A percentile compares a stretch with the other conserved stretches of the same genome.
These are phyloP conservation scores for Hypoxylon sp. DNA, from an alignment of 2,329 filamentous ascomycete genomes.

Conservation along the genomic window DNA sequence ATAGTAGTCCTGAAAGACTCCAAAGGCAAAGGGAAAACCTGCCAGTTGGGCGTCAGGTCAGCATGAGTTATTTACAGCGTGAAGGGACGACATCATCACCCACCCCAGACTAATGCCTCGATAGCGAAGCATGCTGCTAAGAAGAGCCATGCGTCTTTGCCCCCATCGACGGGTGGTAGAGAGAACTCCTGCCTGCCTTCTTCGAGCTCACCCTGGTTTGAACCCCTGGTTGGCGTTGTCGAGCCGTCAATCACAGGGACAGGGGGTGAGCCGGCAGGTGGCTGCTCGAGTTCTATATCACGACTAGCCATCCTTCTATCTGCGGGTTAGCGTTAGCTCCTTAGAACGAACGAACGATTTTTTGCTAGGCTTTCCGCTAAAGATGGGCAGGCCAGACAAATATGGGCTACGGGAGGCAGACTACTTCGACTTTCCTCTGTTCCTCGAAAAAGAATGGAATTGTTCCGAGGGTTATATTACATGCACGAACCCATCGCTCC, in stretches of 20 bases:
- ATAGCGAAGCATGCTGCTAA: conserved; percentile 63
- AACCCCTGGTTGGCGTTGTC: conserved; percentile 5
- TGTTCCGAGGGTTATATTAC: conserved; percentile 9
- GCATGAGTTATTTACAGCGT: not conserved
- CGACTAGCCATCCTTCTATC: conserved; percentile 26
- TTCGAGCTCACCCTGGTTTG: conserved; percentile 12
- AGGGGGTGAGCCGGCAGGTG: conserved; percentile 11
- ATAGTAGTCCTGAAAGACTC: conserved; percentile 79
- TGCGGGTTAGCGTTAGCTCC: no score
- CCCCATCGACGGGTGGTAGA: conserved; percentile 48
- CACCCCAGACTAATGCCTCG: conserved; percentile 67
- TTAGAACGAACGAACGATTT: not conserved
- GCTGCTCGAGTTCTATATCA: conserved; percentile 35
- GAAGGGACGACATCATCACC: conserved; percentile 21
- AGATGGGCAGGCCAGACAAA: not conserved
- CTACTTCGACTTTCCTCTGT: no score
- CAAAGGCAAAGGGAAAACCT: conserved; percentile 77
- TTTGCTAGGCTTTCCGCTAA: not conserved
- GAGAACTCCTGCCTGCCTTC: conserved; percentile 37
- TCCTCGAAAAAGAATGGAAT: not conserved
- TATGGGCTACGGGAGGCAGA: not conserved
- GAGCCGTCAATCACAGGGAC: conserved; percentile 10
- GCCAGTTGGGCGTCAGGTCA: conserved; percentile 20
- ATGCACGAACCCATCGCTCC: conserved; percentile 16
- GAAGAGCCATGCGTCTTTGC: conserved; percentile 55